Conservation (phyloP, 768 basidiomycete genomes). For the Phlegmacium glaucopus region DNA sequence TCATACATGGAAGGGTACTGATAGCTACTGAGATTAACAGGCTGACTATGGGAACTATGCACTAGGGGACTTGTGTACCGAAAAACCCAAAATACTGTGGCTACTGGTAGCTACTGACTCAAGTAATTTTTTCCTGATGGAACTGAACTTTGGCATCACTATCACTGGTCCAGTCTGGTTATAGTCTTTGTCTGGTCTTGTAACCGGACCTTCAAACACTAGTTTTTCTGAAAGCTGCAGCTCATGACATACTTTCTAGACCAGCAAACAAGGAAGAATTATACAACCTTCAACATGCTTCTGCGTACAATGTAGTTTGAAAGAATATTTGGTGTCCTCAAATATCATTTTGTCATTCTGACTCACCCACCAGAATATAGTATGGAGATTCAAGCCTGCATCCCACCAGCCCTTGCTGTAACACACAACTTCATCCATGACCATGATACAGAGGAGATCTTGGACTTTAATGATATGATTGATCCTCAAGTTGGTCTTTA, state of each 20-base stretch:
- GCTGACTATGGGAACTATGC: too few relatives aligned
- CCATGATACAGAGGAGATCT: constrained; percentile 8
- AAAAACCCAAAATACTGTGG: too few relatives aligned
- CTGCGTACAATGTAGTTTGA: constrained; percentile 36
- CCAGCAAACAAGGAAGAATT: constrained; percentile 35
- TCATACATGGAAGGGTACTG: too few relatives aligned
- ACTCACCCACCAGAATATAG: constrained; percentile 13
- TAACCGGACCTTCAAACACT: too few relatives aligned
- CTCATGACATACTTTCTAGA: constrained; percentile 11
- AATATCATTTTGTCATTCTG: constrained; percentile 20
- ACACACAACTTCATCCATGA: constrained; percentile 20
- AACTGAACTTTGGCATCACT: too few relatives aligned
- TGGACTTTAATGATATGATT: neutral
- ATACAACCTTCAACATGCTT: constrained; percentile 40
- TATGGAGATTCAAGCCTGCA: constrained; percentile 15
- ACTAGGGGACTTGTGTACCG: too few relatives aligned
- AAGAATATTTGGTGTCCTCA: constrained; percentile 35
- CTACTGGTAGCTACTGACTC: too few relatives aligned
- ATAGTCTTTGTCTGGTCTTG: too few relatives aligned
- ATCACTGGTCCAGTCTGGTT: too few relatives aligned
- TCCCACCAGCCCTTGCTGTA: constrained; percentile 20
- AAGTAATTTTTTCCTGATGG: too few relatives aligned
- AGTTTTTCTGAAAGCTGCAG: too few relatives aligned
- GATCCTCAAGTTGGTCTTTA: neutral
- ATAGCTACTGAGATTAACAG: too few relatives aligned